Evolutionary conservation across 2,329 filamentous ascomycete genomes (phyloP), one percentile per base, ranked within the genome.

Genomic region (Trichoderma koningii): DNA sequence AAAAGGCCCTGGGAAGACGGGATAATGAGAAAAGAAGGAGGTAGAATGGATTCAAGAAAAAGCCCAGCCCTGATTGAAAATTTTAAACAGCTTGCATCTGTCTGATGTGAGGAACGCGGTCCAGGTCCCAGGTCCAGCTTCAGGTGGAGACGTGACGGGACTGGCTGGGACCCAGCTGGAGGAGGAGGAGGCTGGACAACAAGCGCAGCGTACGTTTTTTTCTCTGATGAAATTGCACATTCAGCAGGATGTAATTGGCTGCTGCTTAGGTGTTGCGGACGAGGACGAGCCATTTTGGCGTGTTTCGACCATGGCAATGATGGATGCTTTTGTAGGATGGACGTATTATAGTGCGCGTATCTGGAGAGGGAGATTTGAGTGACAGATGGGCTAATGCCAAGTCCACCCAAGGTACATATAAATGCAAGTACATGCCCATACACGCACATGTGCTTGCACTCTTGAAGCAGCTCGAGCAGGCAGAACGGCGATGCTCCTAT

Each of bases 131-230:
- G 45, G 52, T 28, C 44, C 55, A 56, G 45, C 45, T 28, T 44
- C 34, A 30, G 59, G 64, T 66, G 65, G 65, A 66, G 65, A 66
- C 65, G 65, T 66, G 65, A 64, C 61, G 47, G 30, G 47, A 51
- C 21, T 45, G 17, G 38, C 28, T 42, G 30, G 47, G 38, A 38
- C 28, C 5, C 34, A 10, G 34, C 34, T 10, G 34, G 34, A 51
- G n/a, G 28, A 52, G 48, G 63, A 50, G 50, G 42, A 63, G 64
- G 56, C 55, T 64, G 55, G 62, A 64, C 41, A 53, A 64, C 41
- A 53, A 55, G 61, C 21, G 38, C 38, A 61, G 55, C 28, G 19
- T 14, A n/a, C 21, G 2, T 30, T 52, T 52, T 28, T 45, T 60
- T 23, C n/a, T 19, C 14, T 48, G 44, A 28, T 48, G 50, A 41